A percentile compares a stretch with the other conserved stretches of the same genome.
Evolutionary conservation across 2,329 filamentous ascomycete species (phyloP).

Genomic region (Macrophomina pseudophaseolina): DNA sequence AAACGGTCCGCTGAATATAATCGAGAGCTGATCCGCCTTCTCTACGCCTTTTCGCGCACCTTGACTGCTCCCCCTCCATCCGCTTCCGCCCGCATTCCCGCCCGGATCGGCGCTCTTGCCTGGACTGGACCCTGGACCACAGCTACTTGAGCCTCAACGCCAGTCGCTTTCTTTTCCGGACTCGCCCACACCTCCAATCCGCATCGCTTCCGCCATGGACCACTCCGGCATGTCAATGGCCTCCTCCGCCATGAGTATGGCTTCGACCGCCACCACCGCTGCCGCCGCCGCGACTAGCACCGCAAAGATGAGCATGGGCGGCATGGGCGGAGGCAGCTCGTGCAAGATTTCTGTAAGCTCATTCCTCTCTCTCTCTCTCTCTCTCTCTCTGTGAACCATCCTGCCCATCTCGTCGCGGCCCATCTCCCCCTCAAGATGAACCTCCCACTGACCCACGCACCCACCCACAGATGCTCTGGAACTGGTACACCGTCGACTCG

Average conservation of each 20-base stretch:
- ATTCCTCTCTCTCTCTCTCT: no score
- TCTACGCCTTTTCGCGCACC: background rate
- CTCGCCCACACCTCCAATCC: background rate
- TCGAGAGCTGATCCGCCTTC: background rate
- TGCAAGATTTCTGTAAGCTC: conserved; percentile 47
- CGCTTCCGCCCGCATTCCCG: background rate
- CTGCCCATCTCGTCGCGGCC: background rate
- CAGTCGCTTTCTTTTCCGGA: background rate
- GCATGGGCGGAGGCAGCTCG: conserved; percentile 31
- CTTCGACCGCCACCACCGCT: background rate
- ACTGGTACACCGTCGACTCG: conserved; percentile 73
- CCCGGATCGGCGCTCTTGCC: background rate
- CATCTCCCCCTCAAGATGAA: background rate
- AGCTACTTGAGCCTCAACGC: background rate
- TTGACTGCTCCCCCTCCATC: background rate
- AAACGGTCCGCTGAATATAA: background rate
- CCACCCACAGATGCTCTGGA: conserved; percentile 72
- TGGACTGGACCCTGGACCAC: background rate
- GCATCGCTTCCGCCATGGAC: background rate
- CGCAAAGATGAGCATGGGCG: conserved; percentile 11
- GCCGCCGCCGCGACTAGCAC: conserved; percentile 3
- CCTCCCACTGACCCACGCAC: background rate
- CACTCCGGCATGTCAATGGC: conserved; percentile 10
- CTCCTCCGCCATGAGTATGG: conserved; percentile 11
- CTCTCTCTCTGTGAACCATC: background rate